These are phyloP conservation scores for Cadophora luteo-olivacea DNA, from an alignment of 2,329 filamentous ascomycete genomes.

Conservation along the genomic window DNA sequence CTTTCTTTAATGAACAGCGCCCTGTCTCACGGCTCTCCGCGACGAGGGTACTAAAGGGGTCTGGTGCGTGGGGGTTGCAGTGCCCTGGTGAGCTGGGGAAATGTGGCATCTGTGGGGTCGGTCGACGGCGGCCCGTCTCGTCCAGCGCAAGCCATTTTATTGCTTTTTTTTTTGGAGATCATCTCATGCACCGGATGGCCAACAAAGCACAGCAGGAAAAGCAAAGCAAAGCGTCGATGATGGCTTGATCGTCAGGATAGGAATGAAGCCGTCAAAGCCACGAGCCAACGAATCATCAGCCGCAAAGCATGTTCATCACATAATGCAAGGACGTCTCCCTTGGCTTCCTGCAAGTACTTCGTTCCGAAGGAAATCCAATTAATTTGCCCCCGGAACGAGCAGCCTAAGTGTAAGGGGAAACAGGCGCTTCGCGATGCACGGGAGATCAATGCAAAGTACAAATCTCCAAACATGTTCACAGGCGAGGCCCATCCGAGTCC, in stretches of 20 bases:
- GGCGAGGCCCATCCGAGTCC: constrained; percentile 19
- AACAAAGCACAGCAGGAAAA: constrained; percentile 15
- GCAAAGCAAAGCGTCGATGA: constrained; percentile 2
- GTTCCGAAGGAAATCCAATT: background rate
- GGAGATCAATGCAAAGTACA: constrained; percentile 28
- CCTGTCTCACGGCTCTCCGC: constrained; percentile 16
- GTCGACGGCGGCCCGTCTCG: constrained; percentile 22
- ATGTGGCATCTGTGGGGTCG: constrained; percentile 27
- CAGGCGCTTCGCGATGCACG: constrained; percentile 28
- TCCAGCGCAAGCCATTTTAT: constrained; percentile 13
- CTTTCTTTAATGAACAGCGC: constrained; percentile 16
- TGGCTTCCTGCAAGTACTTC: constrained; percentile 6
- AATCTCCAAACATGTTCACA: constrained; percentile 17
- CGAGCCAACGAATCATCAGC: constrained; percentile 17
- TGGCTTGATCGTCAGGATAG: constrained; percentile 7
- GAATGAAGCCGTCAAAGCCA: constrained; percentile 14
- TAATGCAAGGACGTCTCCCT: background rate
- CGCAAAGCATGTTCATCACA: constrained; percentile 12
- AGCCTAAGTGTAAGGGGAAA: constrained; percentile 27
- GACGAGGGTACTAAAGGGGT: background rate
- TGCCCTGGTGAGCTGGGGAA: constrained; percentile 27
- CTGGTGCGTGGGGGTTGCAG: constrained; percentile 16
- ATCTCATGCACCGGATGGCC: constrained; percentile 8
- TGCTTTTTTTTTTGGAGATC: constrained; percentile 15
- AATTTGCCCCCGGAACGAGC: constrained; percentile 24